Evolutionary conservation across 148 eudicot genomes (phyloP).

Genomic region (Vaccinium corymbosum): DNA sequence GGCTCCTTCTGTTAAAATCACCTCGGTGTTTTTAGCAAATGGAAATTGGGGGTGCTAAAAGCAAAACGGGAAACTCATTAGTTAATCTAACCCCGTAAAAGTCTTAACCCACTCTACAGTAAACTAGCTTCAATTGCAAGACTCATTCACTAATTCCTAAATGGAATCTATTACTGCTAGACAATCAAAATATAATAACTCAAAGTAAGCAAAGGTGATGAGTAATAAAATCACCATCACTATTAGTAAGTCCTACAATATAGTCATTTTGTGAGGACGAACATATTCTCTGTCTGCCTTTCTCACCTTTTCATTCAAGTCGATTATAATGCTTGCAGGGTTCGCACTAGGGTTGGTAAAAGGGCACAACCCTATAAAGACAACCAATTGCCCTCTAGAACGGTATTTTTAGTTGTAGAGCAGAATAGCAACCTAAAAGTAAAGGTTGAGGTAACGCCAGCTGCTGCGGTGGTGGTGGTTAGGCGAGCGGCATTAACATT

Average conservation of each 20-base stretch:
- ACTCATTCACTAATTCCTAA: neutral
- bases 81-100: neutral
- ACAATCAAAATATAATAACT: neutral
- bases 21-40: too few relatives aligned
- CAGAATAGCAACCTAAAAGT: neutral
- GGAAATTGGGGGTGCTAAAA: too few relatives aligned
- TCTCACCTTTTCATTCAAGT: neutral
- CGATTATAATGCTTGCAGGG: neutral
- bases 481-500: neutral
- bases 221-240: neutral
- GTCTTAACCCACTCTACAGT: neutral
- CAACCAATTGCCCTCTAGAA: neutral
- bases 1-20: too few relatives aligned
- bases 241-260: neutral
- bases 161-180: neutral
- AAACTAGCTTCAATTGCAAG: slow-evolving; percentile 3
- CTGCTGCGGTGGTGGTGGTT: neutral
- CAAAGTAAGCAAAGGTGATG: neutral
- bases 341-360: slow-evolving; percentile 9
- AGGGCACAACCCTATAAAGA: neutral
- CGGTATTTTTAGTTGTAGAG: neutral
- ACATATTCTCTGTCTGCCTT: neutral
- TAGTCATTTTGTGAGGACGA: neutral
- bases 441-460: neutral
- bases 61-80: neutral